A percentile compares a stretch with the other conserved stretches of the same genome.
Conservation (phyloP, 345 rosid genomes). For the Eucalyptus marginata region DNA sequence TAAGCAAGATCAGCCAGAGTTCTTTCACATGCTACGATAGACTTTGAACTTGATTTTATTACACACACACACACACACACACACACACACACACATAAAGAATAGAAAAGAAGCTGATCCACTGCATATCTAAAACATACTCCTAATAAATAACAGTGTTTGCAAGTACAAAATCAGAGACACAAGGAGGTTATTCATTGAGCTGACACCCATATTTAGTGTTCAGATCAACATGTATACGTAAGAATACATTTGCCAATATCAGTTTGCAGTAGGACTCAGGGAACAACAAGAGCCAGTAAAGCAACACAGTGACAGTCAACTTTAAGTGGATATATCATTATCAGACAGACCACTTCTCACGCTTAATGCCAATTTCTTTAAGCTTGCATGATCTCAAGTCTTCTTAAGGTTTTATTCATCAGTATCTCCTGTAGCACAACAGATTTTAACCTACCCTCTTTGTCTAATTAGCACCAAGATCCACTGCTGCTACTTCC, state of each 20-base stretch:
- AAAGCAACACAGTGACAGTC: neutral
- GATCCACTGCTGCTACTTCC: neutral
- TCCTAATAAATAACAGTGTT: neutral
- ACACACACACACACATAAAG: no score
- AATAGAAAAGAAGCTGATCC: neutral
- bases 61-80: neutral
- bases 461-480: neutral
- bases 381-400: neutral
- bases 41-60: neutral
- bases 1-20: neutral
- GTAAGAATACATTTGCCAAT: neutral
- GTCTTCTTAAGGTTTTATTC: neutral
- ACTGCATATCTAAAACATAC: neutral
- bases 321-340: neutral
- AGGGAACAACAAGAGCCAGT: neutral
- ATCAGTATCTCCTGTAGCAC: neutral
- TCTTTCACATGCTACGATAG: neutral
- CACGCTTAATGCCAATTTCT: neutral
- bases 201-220: neutral
- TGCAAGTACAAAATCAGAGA: neutral
- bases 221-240: neutral
- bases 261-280: neutral
- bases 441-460: neutral
- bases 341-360: neutral
- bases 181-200: neutral